Base-by-base conservation (phyloP, 1,139 yeast species). In the Pichia sp. region DNA sequence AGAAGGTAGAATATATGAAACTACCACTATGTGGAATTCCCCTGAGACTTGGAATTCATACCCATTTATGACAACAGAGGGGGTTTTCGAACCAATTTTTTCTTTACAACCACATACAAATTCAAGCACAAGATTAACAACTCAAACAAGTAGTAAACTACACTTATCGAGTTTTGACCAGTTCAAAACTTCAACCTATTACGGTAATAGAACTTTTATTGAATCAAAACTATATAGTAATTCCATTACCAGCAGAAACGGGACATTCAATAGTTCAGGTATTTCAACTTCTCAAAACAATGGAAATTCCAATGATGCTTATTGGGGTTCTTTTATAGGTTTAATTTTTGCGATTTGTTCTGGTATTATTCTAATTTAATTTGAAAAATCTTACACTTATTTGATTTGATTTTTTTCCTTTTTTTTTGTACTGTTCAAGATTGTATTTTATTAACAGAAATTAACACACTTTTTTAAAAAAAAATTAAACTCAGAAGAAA, bases 21-120 rank as follows among this genome's bases (percentile, higher is more conserved):
- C 29, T 10, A 26, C 26, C n/a, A 41, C 27, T 8, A 32, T 8
- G 7, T 32, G 36, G 30, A 27, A 26, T 37, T 18, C 11, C 29
- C 49, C 50, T n/a, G 39, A 34, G 18, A 45, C 50, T 6, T 50
- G 53, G 53, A 42, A 47, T 18, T 50, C 51, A 2, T 50, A 47
- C 33, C 51, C 53, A 11, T 43, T 47, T n/a, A 34, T 45, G 5
- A n/a, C 30, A 4, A 34, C 48, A n/a, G 48, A 45, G 9, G 37
- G n/a, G 25, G 25, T n/a, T 8, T 28, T 40, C 38, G 47, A 37
- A 8, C 39, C 43, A 29, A 27, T 33, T 34, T 33, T 32, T 33
- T 29, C 42, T 5, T 35, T 40, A 31, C 38, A 31, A 3, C 33
- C 43, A 7, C 5, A n/a, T 10, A 29, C 6, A 3, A 40, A 40